Evolutionary conservation across 1,139 yeast genomes (phyloP).

Genomic region (Eremothecium coryli): DNA sequence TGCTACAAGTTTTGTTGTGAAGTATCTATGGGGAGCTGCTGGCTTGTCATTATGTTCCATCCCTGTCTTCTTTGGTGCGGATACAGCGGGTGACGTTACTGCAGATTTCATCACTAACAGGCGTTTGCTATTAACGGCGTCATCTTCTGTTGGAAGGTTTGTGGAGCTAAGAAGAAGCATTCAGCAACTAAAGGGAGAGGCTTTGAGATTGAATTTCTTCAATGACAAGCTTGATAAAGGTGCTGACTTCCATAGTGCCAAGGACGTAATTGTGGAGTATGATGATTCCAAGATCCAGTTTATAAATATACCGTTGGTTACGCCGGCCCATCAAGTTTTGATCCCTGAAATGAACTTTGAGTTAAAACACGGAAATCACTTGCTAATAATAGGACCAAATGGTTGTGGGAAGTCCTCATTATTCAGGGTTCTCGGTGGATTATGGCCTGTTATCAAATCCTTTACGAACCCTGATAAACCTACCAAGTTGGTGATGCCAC

Average conservation of each 20-base stretch:
- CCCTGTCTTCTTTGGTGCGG: constrained; percentile 59
- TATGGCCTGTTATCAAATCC: constrained; percentile 76
- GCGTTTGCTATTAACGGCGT: constrained; percentile 72
- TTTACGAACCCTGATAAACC: constrained; percentile 58
- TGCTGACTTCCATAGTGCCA: constrained; percentile 17
- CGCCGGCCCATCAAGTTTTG: constrained; percentile 76
- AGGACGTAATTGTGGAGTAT: constrained; percentile 30
- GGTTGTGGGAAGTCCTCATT: constrained; percentile 93
- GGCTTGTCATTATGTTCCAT: constrained; percentile 82
- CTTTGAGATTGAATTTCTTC: constrained; percentile 65
- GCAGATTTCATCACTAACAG: constrained; percentile 86
- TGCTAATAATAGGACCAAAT: constrained; percentile 88
- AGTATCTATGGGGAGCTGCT: constrained; percentile 93
- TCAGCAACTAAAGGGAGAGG: constrained; percentile 78
- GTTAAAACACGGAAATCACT: constrained; percentile 72
- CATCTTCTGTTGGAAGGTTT: constrained; percentile 81
- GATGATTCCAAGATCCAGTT: constrained; percentile 62
- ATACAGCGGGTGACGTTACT: constrained; percentile 43
- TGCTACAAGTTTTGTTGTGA: constrained; percentile 77
- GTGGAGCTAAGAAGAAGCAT: constrained; percentile 78
- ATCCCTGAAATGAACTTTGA: constrained; percentile 59
- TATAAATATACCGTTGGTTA: constrained; percentile 63
- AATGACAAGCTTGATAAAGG: constrained; percentile 55
- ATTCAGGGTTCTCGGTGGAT: constrained; percentile 82
- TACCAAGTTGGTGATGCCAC: constrained; percentile 29